These are phyloP conservation scores for Cladosporium austrohemisphaericum DNA, from an alignment of 2,329 filamentous ascomycete species.

Conservation along the genomic window DNA sequence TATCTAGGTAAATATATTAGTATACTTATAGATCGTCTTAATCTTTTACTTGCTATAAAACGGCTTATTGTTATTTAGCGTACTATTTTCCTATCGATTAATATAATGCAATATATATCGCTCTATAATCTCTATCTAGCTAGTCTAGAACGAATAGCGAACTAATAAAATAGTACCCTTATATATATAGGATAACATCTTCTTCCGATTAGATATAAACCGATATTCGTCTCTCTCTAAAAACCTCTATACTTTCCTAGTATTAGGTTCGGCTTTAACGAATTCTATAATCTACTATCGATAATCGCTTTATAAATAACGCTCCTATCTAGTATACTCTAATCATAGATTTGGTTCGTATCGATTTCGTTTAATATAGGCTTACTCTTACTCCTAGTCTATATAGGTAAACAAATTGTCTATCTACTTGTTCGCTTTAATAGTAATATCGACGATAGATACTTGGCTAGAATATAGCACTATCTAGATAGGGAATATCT, in stretches of 20 bases:
- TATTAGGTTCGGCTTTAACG: conserved; percentile 4
- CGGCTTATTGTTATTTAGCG: conserved; percentile 1
- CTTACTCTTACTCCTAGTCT: conserved; percentile 4
- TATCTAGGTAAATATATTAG: conserved; percentile 1
- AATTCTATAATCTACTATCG: conserved; percentile 4
- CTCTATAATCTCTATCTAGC: neutral
- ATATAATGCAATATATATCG: conserved; percentile 3
- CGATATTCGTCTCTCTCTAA: conserved; percentile 1
- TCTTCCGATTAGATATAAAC: neutral
- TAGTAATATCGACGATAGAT: neutral
- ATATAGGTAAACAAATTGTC: conserved; percentile 3
- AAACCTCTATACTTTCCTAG: neutral
- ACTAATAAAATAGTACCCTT: conserved; percentile 7
- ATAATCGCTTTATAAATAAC: conserved; percentile 2
- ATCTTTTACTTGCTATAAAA: conserved; percentile 13
- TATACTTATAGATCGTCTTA: conserved; percentile 3
- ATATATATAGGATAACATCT: neutral
- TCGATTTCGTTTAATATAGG: conserved; percentile 2
- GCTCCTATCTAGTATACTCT: conserved; percentile 7
- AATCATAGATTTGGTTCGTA: conserved; percentile 11
- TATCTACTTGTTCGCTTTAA: conserved; percentile 7
- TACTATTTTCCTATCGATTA: conserved; percentile 4
- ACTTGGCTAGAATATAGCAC: conserved; percentile 4
- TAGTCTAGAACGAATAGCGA: neutral
- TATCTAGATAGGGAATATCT: conserved; percentile 4